Conservation (phyloP, 768 basidiomycete genomes). For the Leccinum rimulosum region DNA sequence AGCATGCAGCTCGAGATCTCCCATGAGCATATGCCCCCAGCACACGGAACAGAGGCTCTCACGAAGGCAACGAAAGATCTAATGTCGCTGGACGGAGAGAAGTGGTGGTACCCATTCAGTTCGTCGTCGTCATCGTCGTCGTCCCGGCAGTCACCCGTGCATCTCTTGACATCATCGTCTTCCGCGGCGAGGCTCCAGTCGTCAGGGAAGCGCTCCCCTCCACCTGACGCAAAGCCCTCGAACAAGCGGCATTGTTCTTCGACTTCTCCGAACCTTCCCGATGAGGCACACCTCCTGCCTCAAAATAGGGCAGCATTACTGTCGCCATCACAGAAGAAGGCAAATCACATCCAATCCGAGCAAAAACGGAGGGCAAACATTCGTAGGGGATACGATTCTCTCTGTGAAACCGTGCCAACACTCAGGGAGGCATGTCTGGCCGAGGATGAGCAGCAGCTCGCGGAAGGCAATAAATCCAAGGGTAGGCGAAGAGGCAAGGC, state of each 20-base stretch:
- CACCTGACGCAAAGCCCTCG: slow-evolving; percentile 20
- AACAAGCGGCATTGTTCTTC: slow-evolving; percentile 36
- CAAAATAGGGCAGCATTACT: slow-evolving; percentile 42
- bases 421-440: slow-evolving; percentile 75
- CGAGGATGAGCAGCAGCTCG: slow-evolving; percentile 57
- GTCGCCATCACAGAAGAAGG: slow-evolving; percentile 84
- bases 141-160: slow-evolving; percentile 26
- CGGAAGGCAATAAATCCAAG: slow-evolving; percentile 32
- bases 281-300: slow-evolving; percentile 13
- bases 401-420: slow-evolving; percentile 81
- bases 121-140: slow-evolving; percentile 29
- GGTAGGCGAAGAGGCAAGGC: slow-evolving; percentile 37
- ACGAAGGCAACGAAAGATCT: slow-evolving; percentile 81
- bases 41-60: slow-evolving; percentile 61
- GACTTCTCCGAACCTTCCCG: slow-evolving; percentile 4
- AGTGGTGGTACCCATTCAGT: slow-evolving; percentile 35
- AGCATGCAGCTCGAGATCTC: slow-evolving; percentile 34
- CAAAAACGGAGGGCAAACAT: slow-evolving; percentile 94
- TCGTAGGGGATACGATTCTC: slow-evolving; percentile 80
- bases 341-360: slow-evolving; percentile 91
- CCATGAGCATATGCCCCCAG: slow-evolving; percentile 47
- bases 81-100: slow-evolving; percentile 61
- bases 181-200: slow-evolving; percentile 12
- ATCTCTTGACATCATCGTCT: slow-evolving; percentile 17
- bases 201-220: slow-evolving; percentile 28